Evolutionary conservation across 2,329 filamentous ascomycete species (phyloP).

Genomic region (Colletotrichum liaoningense): DNA sequence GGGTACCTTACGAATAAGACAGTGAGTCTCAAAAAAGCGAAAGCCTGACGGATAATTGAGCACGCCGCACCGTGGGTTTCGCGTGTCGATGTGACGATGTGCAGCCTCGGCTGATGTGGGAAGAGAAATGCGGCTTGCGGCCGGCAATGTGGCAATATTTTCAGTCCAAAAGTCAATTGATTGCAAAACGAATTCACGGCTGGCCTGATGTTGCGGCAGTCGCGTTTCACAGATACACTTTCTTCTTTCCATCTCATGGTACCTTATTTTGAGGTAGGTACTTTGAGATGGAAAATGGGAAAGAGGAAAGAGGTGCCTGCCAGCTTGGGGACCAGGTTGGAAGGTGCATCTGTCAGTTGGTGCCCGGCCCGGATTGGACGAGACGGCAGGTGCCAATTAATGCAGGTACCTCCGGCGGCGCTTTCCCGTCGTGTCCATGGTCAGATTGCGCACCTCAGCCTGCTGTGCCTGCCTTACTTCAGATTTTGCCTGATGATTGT

Average conservation of each 20-base stretch:
- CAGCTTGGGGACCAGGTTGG: neutral
- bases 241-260: neutral
- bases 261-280: no score
- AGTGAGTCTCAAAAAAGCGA: neutral
- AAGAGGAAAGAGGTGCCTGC: constrained; percentile 7
- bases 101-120: neutral
- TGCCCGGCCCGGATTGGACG: constrained; percentile 5
- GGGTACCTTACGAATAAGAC: neutral
- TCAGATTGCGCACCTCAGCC: neutral
- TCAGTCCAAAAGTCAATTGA: neutral
- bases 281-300: neutral
- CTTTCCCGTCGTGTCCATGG: neutral
- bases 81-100: neutral
- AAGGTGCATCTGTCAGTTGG: constrained; percentile 26
- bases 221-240: neutral
- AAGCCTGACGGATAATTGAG: neutral
- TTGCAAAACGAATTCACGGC: neutral
- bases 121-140: constrained; percentile 2
- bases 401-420: constrained; percentile 28
- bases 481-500: neutral
- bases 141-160: neutral
- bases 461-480: neutral
- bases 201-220: constrained; percentile 1
- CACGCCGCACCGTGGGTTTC: neutral
- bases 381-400: constrained; percentile 20